Evolutionary conservation across 2,329 filamentous ascomycete species (phyloP).

Genomic region (Sporothrix sp.): DNA sequence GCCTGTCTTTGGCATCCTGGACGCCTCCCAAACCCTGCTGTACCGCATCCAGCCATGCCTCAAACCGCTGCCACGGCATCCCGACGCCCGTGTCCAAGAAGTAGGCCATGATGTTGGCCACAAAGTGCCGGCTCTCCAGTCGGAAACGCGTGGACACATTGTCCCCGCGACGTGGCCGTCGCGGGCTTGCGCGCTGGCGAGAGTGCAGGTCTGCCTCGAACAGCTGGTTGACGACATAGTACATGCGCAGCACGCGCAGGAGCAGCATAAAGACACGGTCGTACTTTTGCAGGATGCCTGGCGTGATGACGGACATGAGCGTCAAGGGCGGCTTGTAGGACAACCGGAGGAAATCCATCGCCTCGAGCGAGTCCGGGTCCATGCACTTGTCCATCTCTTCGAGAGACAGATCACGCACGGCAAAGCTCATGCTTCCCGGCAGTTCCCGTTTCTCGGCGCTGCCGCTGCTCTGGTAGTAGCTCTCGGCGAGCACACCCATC

Average conservation of each 20-base stretch:
- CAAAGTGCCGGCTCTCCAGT: constrained; percentile 70
- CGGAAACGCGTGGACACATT: constrained; percentile 46
- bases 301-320: constrained; percentile 64
- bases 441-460: constrained; percentile 30
- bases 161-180: background rate
- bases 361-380: constrained; percentile 72
- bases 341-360: constrained; percentile 84
- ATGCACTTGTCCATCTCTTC: constrained; percentile 76
- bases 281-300: constrained; percentile 62
- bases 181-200: background rate
- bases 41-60: constrained; percentile 52
- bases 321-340: constrained; percentile 71
- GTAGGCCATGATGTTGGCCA: constrained; percentile 62
- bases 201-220: constrained; percentile 38
- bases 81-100: constrained; percentile 71
- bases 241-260: constrained; percentile 66
- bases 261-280: constrained; percentile 76
- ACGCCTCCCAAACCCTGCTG: no score
- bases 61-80: constrained; percentile 63
- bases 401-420: constrained; percentile 67
- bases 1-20: constrained; percentile 35
- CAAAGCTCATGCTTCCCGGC: constrained; percentile 68
- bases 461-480: constrained; percentile 36
- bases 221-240: constrained; percentile 61
- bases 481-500: constrained; percentile 75